Percentiles rank a stretch among this genome's conserved stretches.
phyloP scores from a whole-genome alignment of 345 rosid genomes.

The Hibiscus tridactylites region DNA sequence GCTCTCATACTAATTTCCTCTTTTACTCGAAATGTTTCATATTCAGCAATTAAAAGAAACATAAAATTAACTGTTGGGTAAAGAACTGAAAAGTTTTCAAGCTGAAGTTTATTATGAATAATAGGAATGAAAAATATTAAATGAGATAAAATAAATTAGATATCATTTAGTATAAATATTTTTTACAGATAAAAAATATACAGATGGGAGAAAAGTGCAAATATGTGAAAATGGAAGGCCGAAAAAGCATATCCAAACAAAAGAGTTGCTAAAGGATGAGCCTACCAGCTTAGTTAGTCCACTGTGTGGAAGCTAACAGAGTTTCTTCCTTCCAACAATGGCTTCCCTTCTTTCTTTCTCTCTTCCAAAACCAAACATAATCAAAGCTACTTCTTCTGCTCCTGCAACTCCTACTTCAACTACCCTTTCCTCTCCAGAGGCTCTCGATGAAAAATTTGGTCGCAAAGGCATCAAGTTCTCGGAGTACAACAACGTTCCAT shows the following conservation, averaged over 20 bases:
- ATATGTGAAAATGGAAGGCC: conserved; percentile 3
- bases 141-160: not conserved
- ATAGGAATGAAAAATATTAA: too few species aligned
- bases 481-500: conserved; percentile 38
- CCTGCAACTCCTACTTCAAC: conserved; percentile 13
- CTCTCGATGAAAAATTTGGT: conserved; percentile 54
- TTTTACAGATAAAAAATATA: too few species aligned
- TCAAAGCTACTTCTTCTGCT: conserved; percentile 30
- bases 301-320: conserved; percentile 25
- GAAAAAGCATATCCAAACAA: conserved; percentile 25
- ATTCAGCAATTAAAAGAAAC: not conserved
- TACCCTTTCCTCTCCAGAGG: conserved; percentile 28
- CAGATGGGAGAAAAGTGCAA: not conserved
- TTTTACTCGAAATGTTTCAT: too few species aligned
- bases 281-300: conserved; percentile 11
- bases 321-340: conserved; percentile 28
- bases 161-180: not conserved
- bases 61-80: not conserved
- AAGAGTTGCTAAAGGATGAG: conserved; percentile 28
- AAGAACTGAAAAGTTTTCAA: not conserved
- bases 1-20: not conserved
- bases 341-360: conserved; percentile 60
- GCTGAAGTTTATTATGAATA: not conserved
- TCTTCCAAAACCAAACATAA: conserved; percentile 39
- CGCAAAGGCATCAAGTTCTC: conserved; percentile 73